Base-by-base conservation (phyloP, 495 filamentous ascomycete genomes). In the Daldinia caldariorum region DNA sequence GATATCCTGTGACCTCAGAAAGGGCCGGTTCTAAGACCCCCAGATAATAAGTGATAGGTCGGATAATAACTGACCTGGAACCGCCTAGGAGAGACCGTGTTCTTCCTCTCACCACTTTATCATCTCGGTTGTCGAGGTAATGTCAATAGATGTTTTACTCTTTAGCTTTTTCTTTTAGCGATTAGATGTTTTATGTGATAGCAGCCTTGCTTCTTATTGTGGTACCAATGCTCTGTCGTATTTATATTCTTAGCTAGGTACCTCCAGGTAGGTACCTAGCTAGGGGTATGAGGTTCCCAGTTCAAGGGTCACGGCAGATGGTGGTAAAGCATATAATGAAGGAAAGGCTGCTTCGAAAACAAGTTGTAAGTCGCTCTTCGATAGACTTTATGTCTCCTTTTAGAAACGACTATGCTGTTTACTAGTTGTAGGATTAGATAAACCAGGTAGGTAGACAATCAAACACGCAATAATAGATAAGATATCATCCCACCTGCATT, bases 401-500 rank as follows among this genome's bases (percentile, higher is more conserved):
- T 20, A 45, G 41, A 18, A 18, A 45, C 6, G 9, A 16, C 6
- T 20, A 18, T 45, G 16, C 6, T 45, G 7, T 2, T 45, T 47
- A 47, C 9, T 47, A 10, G 43, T 10, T 18, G 16, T 10, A 47
- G 16, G 6, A 9, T 9, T 47, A 10, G n/a, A 18, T 47, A 47
- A 16, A 9, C 20, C 26, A 3, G 26, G 38, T 54, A 3, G 26
- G 38, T 54, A 60, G 14, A 20, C 8, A 12, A 35, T 53, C 13
- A 43, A 35, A 18, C 41, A 54, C 29, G 37, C 31, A 43, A 16
- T n/a, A 51, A 29, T 22, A 14, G 8, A 29, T 6, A 47, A 22
- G n/a, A 60, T 50, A 20, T 51, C 9, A 10, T 65, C 32, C 32
- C 39, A 35, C 64, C 60, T 68, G 60, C 64, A 64, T 72, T 72